Evolutionary conservation across 352 stramenopile genomes (phyloP), one percentile per base, ranked within the genome.

Genomic region (Thraustochytrium striatum): DNA sequence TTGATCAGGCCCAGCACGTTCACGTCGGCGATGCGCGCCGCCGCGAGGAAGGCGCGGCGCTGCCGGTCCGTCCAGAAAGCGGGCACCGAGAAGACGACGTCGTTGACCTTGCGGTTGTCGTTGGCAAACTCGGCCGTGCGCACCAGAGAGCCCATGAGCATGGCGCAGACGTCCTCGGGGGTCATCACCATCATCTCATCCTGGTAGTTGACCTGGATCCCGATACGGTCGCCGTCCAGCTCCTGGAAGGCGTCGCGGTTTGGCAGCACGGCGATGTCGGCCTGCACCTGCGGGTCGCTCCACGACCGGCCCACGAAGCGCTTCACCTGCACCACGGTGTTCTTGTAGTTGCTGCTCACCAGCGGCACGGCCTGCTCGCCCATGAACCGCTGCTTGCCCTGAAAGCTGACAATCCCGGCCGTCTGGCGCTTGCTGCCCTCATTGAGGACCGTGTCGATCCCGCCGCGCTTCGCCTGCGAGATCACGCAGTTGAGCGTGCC

Each of bases 371-470:
- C 93, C 13, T 88, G 87, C 81, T 97, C 91, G 81, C 92, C 92
- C 82, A 98, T 96, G 85, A 97, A 96, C 79, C 92, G 88, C 87
- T 86, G 72, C 70, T 88, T 86, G 28, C 78, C 80, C 61, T 88
- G 83, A 61, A 90, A 83, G 33, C 81, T 82, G 9, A 87, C 65
- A 5, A 83, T 53, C 25, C 85, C 88, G 32, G 19, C 25, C 9
- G 86, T 99, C 85, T 98, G 95, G 85, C 96, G 89, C 86, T 99
- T 98, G 61, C 93, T 98, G 86, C 96, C 98, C 83, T 98, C 96
- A 90, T 99, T 99, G 39, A 99, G 88, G 89, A 99, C 97, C 61
- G 99, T 97, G 87, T 96, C 90, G 82, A 96, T 95, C 85, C 91
- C 88, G 81, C 92, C 90, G 83, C 90, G 87, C 88, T 95, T 94